Evolutionary conservation across 2,329 filamentous ascomycete species (phyloP).

Genomic region (Pyrenochaeta sp.): DNA sequence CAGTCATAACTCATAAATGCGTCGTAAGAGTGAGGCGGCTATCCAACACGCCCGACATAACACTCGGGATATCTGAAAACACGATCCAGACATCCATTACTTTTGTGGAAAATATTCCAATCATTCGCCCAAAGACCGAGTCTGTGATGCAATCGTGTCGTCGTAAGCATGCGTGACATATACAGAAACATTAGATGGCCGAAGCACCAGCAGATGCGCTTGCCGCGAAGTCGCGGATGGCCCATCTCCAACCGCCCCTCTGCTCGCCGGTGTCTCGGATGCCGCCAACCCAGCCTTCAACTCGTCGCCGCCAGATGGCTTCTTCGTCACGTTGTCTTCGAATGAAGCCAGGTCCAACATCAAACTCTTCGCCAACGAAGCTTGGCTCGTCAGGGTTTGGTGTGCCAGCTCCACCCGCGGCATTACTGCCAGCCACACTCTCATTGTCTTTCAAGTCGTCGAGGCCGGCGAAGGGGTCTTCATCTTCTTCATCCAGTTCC

Average conservation of each 20-base stretch:
- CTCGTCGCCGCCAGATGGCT: slow-evolving; percentile 86
- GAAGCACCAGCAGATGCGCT: slow-evolving; percentile 31
- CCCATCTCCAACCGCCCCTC: slow-evolving; percentile 76
- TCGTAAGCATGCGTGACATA: slow-evolving; percentile 26
- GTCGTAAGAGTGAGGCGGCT: slow-evolving; percentile 48
- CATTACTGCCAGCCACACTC: slow-evolving; percentile 39
- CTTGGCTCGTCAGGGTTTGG: slow-evolving; percentile 38
- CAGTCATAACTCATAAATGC: slow-evolving; percentile 45
- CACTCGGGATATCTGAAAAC: slow-evolving; percentile 47
- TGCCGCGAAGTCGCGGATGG: slow-evolving; percentile 62
- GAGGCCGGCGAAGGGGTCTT: slow-evolving; percentile 94
- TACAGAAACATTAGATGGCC: slow-evolving; percentile 20
- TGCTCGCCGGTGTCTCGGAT: slow-evolving; percentile 56
- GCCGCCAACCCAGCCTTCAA: slow-evolving; percentile 80
- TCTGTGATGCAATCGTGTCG: slow-evolving; percentile 41
- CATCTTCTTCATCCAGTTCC: slow-evolving; percentile 84
- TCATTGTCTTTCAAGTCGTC: slow-evolving; percentile 82
- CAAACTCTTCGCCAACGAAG: slow-evolving; percentile 92
- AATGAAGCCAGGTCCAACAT: slow-evolving; percentile 94
- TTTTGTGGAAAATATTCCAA: slow-evolving; percentile 33
- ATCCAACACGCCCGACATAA: slow-evolving; percentile 42
- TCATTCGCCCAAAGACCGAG: slow-evolving; percentile 30
- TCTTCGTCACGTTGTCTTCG: slow-evolving; percentile 90
- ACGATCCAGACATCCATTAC: slow-evolving; percentile 34
- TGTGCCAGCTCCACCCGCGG: slow-evolving; percentile 27